Conservation (phyloP, 192 early-diverging fungal species). For the Umbelopsis vinacea region DNA sequence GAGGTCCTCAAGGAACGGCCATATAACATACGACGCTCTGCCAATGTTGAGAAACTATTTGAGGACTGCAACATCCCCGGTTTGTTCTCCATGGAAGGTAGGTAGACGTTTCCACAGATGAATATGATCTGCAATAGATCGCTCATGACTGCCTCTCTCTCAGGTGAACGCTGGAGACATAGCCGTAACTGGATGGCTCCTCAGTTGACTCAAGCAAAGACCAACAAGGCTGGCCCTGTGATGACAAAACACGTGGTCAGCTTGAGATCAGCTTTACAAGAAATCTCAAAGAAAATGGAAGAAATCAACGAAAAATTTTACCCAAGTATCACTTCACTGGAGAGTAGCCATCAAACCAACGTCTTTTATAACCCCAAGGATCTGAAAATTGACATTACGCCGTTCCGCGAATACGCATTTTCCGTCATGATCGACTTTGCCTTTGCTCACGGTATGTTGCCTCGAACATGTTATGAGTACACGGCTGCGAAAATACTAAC, state of each 20-base stretch:
- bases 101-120: not conserved
- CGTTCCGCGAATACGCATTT: conserved; percentile 3
- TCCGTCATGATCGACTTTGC: conserved; percentile 23
- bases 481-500: not conserved
- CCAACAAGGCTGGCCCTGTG: not conserved
- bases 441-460: conserved; percentile 23
- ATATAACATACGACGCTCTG: not conserved
- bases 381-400: not conserved
- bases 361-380: conserved; percentile 19
- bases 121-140: not conserved
- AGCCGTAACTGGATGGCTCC: conserved; percentile 26
- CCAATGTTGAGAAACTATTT: not conserved
- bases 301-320: conserved; percentile 6
- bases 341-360: not conserved
- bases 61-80: conserved; percentile 8
- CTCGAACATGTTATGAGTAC: not conserved
- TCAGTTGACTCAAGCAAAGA: conserved; percentile 16
- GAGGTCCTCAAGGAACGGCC: conserved; percentile 26
- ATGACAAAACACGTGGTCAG: conserved; percentile 8
- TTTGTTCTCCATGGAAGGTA: conserved; percentile 23
- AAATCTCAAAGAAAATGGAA: not conserved
- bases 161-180: conserved; percentile 20
- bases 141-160: not conserved
- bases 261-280: not conserved
- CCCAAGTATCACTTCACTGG: not conserved